Evolutionary conservation across 371 early-diverging fungal genomes (phyloP).

Genomic region (Cladochytrium tenue): DNA sequence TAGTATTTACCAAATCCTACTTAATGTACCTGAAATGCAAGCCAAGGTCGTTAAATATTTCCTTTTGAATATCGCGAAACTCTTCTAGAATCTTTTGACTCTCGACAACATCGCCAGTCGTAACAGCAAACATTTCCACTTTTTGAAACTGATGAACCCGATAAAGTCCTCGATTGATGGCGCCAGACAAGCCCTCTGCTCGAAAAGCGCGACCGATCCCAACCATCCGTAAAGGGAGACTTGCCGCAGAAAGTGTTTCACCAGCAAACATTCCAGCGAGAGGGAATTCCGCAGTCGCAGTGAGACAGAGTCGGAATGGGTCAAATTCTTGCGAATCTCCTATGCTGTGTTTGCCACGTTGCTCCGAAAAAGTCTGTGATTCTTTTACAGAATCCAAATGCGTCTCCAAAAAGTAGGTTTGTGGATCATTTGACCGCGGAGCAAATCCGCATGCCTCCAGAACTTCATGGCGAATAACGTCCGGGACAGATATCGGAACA

Average conservation of each 20-base stretch:
- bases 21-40: conserved; percentile 80
- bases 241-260: conserved; percentile 44
- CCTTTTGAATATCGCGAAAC: conserved; percentile 70
- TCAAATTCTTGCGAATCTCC: conserved; percentile 20
- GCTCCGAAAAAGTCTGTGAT: conserved; percentile 11
- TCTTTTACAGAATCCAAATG: conserved; percentile 34
- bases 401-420: conserved; percentile 74
- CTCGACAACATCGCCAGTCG: conserved; percentile 54
- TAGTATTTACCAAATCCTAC: background rate
- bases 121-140: conserved; percentile 85
- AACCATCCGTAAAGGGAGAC: conserved; percentile 71
- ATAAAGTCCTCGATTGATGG: conserved; percentile 84
- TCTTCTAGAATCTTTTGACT: conserved; percentile 72
- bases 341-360: background rate
- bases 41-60: conserved; percentile 77
- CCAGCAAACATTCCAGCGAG: conserved; percentile 81
- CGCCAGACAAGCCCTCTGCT: conserved; percentile 87
- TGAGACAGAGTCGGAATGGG: conserved; percentile 64
- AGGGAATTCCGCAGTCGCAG: conserved; percentile 92
- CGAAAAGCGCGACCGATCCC: conserved; percentile 85
- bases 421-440: conserved; percentile 72
- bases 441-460: conserved; percentile 90
- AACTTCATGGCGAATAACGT: conserved; percentile 77
- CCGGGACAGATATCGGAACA: conserved; percentile 78
- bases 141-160: conserved; percentile 94